Percentiles rank a stretch among this genome's conserved stretches.
These are phyloP conservation scores for Xylaria polymorpha DNA, from an alignment of 2,329 filamentous ascomycete species.

Conservation along the genomic window DNA sequence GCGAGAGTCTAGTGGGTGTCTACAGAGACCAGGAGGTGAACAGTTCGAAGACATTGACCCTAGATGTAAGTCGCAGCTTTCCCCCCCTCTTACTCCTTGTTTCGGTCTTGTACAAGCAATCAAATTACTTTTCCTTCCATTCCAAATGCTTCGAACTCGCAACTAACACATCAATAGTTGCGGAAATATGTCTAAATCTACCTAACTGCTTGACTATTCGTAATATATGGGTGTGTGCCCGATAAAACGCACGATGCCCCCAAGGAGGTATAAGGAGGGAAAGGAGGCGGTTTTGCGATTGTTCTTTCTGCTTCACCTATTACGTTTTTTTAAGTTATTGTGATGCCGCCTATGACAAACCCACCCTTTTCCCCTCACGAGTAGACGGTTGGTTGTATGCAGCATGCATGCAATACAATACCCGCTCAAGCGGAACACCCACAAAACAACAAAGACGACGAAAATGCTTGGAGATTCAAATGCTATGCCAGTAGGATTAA, in stretches of 20 bases:
- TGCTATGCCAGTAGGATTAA: slow-evolving; percentile 20
- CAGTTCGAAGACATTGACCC: slow-evolving; percentile 87
- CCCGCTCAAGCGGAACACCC: neutral
- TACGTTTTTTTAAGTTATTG: neutral
- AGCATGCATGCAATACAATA: slow-evolving; percentile 1
- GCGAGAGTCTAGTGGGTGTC: slow-evolving; percentile 93
- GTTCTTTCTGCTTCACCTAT: neutral
- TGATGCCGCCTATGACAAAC: slow-evolving; percentile 22
- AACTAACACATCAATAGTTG: slow-evolving; percentile 45
- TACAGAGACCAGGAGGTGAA: slow-evolving; percentile 96
- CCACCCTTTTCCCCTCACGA: slow-evolving; percentile 2
- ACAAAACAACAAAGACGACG: neutral
- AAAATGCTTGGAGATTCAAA: slow-evolving; percentile 25
- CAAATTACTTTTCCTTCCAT: neutral
- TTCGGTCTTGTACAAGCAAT: neutral
- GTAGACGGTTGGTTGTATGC: slow-evolving; percentile 16
- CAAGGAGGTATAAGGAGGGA: neutral
- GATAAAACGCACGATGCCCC: neutral
- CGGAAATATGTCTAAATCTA: slow-evolving; percentile 43
- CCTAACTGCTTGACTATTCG: neutral
- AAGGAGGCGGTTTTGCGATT: slow-evolving; percentile 10
- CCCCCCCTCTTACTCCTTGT: neutral
- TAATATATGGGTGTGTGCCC: neutral
- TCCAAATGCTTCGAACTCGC: neutral
- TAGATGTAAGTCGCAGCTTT: slow-evolving; percentile 80